Base-by-base conservation (phyloP, 345 rosid species). In the Passiflora organensis region DNA sequence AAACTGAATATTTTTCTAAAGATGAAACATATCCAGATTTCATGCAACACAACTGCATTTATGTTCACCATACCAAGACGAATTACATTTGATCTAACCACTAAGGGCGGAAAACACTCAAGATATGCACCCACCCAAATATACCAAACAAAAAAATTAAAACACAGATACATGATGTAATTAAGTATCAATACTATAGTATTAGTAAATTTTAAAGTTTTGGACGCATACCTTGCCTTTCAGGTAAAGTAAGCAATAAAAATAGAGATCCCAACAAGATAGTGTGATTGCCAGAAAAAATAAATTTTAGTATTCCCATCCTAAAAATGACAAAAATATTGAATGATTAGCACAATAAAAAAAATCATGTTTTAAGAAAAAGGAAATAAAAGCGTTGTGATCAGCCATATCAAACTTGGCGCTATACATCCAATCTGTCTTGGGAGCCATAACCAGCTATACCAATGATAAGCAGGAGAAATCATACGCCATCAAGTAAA, bases 221-320 rank as follows among this genome's bases (percentile, higher is more conserved):
- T n/a, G 57, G 24, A 56, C 37, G 22, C 5, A 43, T 81, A 84
- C 90, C 90, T 76, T 77, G 65, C 61, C 53, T 79, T 61, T 79
- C 87, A 19, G 73, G 67, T 48, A 79, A 50, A 55, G 72, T 65
- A 50, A 81, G 71, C 62, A 81, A 68, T 56, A 84, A 54, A 68
- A 69, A 77, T 17, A 79, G 59, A 32, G 87, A 77, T 25, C 74
- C 81, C 21, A 84, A 64, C 38, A 71, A 52, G 58, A 78, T 53
- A 55, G 44, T 53, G 15, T 69, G 79, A 64, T 81, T 71, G 32
- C 77, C 79, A 43, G 85, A 84, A 48, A 67, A 72, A 46, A 76
- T 52, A 53, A 52, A 61, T 19, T 69, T 47, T 11, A 84, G 59
- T 45, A 78, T 72, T 56, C 82, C 80, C 42, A 32, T 58, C 72